phyloP scores from a whole-genome alignment of 169 alveolate genomes.

The Ichthyophthirius multifiliis region DNA sequence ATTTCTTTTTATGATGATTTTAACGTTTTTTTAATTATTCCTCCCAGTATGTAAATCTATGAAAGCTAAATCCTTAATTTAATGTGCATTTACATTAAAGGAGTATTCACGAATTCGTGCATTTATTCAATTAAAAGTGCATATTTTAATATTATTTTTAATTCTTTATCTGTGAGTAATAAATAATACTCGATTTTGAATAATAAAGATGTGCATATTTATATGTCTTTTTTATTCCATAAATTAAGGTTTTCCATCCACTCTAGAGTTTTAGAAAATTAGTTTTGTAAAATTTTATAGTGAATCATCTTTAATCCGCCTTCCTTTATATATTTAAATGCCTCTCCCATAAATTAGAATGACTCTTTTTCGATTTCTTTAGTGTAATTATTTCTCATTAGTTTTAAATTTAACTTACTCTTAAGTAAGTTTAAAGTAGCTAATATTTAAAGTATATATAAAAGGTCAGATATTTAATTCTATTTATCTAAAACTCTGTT shows the following conservation, averaged over 20 bases:
- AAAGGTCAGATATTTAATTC: neutral
- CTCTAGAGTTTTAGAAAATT: neutral
- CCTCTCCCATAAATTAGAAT: constrained; percentile 49
- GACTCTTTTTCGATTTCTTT: constrained; percentile 24
- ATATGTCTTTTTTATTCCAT: neutral
- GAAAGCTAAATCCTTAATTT: neutral
- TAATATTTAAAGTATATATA: neutral
- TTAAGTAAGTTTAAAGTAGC: neutral
- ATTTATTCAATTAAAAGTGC: neutral
- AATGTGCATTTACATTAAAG: neutral
- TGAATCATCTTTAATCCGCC: neutral
- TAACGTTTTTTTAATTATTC: too few species aligned
- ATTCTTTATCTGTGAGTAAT: neutral
- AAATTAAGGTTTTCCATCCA: neutral
- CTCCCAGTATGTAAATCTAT: too few species aligned
- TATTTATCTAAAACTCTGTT: neutral
- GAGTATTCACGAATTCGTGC: neutral
- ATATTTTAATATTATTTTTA: neutral
- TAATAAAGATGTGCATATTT: neutral
- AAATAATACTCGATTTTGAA: neutral
- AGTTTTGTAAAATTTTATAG: neutral
- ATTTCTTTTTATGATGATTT: constrained; percentile 21
- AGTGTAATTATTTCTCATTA: neutral
- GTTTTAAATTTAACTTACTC: neutral
- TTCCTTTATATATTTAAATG: neutral